Conservation (phyloP, 495 filamentous ascomycete species). For the Lasiosphaeriaceae sp. region DNA sequence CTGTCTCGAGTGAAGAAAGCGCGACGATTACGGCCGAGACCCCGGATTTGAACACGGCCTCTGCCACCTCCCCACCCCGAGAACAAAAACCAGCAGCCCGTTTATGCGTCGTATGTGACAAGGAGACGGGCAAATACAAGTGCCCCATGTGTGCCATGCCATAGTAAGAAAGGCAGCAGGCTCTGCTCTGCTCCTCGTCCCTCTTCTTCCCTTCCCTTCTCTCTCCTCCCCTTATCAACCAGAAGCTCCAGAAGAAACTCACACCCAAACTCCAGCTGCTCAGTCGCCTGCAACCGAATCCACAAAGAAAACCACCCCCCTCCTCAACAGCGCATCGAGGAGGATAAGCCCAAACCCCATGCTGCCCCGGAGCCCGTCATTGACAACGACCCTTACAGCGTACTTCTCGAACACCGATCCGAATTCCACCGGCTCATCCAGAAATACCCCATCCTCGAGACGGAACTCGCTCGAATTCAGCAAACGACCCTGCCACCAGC, state of each 20-base stretch:
- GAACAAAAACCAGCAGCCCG: slow-evolving; percentile 12
- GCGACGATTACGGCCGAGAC: background rate
- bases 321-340: background rate
- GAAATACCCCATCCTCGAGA: slow-evolving; percentile 48
- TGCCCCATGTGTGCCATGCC: slow-evolving; percentile 59
- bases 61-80: background rate
- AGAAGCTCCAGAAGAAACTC: background rate
- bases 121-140: slow-evolving; percentile 58
- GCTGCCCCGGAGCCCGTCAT: slow-evolving; percentile 2
- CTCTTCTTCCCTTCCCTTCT: background rate
- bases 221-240: background rate
- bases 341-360: slow-evolving; percentile 3
- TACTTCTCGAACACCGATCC: slow-evolving; percentile 35
- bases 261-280: slow-evolving; percentile 50
- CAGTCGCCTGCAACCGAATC: slow-evolving; percentile 60
- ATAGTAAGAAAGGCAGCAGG: slow-evolving; percentile 50
- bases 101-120: slow-evolving; percentile 57
- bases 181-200: slow-evolving; percentile 5
- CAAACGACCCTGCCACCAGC: slow-evolving; percentile 42
- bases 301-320: slow-evolving; percentile 52
- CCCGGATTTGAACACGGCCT: background rate
- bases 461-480: slow-evolving; percentile 50
- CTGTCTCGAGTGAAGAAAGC: too few species aligned
- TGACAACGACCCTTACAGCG: slow-evolving; percentile 29
- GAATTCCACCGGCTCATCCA: slow-evolving; percentile 50